A percentile compares a stretch with the other conserved stretches of the same genome.
Evolutionary conservation across 306 rosid genomes (phyloP).

Genomic region (Ammopiptanthus mongolicus): DNA sequence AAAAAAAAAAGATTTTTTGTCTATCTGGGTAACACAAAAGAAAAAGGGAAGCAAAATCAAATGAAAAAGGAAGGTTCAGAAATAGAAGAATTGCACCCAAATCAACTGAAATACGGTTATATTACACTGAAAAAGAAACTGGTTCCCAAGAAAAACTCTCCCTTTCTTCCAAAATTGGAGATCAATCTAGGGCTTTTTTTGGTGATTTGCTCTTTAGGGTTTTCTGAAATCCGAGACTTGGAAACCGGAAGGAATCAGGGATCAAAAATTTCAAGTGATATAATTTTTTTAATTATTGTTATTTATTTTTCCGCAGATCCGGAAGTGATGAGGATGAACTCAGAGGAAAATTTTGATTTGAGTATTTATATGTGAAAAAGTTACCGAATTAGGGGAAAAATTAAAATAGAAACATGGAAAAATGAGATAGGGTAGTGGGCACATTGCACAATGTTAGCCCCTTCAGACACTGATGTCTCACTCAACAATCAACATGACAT

Average conservation of each 20-base stretch:
- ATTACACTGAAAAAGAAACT: conserved; percentile 23
- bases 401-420: neutral
- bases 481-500: no score
- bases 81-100: neutral
- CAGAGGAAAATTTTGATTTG: neutral
- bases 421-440: neutral
- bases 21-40: neutral
- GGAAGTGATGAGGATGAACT: conserved; percentile 28
- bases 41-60: neutral
- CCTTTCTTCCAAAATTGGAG: neutral
- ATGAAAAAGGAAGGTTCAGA: neutral
- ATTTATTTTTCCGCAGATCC: conserved; percentile 24
- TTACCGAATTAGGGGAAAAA: neutral
- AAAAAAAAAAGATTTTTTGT: neutral
- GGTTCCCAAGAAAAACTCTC: neutral
- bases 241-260: conserved; percentile 35
- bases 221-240: conserved; percentile 33
- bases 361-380: conserved; percentile 31
- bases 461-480: neutral
- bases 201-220: conserved; percentile 29
- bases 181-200: conserved; percentile 31
- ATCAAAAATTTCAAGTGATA: conserved; percentile 22
- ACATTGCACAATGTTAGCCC: conserved; percentile 7
- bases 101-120: conserved; percentile 11
- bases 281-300: neutral